Conservation (phyloP, 108 stramenopile species). For the Nannochloropsis gaditana region DNA sequence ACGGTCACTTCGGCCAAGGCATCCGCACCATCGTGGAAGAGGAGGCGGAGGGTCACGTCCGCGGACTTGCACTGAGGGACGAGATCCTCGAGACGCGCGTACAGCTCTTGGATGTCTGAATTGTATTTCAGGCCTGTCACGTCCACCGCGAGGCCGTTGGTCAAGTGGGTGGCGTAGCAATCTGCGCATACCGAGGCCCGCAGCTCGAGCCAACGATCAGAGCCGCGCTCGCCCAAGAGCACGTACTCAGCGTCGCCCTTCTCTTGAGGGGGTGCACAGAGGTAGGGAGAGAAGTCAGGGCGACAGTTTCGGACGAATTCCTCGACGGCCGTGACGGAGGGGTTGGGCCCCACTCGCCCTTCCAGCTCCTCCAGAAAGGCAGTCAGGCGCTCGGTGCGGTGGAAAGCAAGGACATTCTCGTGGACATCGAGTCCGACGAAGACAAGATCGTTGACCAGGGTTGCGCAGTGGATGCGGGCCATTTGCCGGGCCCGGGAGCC, state of each 20-base stretch:
- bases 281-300: background rate
- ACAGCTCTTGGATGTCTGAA: constrained; percentile 17
- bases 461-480: constrained; percentile 7
- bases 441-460: background rate
- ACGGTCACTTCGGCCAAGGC: background rate
- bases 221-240: background rate
- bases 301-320: background rate
- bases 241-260: background rate
- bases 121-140: background rate
- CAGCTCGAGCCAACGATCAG: background rate
- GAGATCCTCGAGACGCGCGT: background rate
- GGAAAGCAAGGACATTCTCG: background rate
- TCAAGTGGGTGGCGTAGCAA: background rate
- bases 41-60: background rate
- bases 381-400: background rate
- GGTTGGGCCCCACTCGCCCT: background rate
- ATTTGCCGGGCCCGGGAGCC: constrained; percentile 19
- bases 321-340: background rate
- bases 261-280: background rate
- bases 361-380: background rate
- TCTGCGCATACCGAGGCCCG: background rate
- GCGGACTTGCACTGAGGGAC: background rate
- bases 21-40: background rate
- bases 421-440: background rate
- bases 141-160: background rate